These are phyloP conservation scores for Nothophaeocryptopus gaeumannii DNA, from an alignment of 2,329 filamentous ascomycete species.

Conservation along the genomic window DNA sequence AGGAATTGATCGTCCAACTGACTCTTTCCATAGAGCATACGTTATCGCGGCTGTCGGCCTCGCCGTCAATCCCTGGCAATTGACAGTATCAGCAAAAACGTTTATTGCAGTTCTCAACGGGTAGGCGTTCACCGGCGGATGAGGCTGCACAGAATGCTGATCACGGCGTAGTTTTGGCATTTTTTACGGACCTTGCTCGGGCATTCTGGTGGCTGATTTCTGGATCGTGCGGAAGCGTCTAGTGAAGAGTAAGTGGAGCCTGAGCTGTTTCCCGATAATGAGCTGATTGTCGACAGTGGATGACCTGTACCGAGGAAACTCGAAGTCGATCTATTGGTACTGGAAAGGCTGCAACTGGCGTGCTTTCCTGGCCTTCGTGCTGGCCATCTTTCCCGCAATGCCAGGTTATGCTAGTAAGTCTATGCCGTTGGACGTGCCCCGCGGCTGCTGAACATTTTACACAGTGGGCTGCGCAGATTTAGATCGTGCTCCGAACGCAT, in stretches of 20 bases:
- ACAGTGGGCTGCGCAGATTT: conserved; percentile 9
- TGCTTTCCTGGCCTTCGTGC: conserved; percentile 26
- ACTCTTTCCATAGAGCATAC: conserved; percentile 15
- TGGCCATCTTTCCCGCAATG: conserved; percentile 20
- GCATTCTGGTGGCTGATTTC: conserved; percentile 30
- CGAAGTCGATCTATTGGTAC: conserved; percentile 29
- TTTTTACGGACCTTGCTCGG: conserved; percentile 30
- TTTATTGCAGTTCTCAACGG: conserved; percentile 31
- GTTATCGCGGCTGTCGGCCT: conserved; percentile 28
- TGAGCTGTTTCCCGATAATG: neutral
- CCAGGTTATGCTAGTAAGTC: conserved; percentile 13
- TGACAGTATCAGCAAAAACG: conserved; percentile 26
- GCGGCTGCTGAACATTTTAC: neutral
- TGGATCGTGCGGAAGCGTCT: conserved; percentile 28
- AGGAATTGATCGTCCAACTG: neutral
- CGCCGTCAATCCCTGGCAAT: conserved; percentile 27
- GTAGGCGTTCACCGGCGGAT: neutral
- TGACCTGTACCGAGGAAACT: conserved; percentile 26
- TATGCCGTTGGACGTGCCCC: too few species aligned
- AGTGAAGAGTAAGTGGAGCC: conserved; percentile 10
- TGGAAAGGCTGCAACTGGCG: conserved; percentile 27
- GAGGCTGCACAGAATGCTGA: neutral
- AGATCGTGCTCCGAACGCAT: conserved; percentile 7
- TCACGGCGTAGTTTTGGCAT: conserved; percentile 21
- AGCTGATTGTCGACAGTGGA: conserved; percentile 12